These are phyloP conservation scores for Asparagopsis taxiformis DNA, from an alignment of 31 red algal genomes.

Conservation along the genomic window DNA sequence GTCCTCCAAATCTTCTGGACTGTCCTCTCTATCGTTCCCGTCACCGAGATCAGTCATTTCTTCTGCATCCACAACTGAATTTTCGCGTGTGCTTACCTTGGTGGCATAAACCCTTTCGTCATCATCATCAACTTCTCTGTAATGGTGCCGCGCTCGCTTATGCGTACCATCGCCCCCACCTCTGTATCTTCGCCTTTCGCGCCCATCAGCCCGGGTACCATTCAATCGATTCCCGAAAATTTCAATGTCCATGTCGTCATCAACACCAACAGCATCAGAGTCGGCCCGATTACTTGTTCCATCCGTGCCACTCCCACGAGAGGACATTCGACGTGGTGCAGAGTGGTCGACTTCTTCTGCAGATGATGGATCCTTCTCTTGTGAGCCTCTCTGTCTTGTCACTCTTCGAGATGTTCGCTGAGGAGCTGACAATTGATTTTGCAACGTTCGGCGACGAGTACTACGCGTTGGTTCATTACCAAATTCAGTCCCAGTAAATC, in stretches of 20 bases:
- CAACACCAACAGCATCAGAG: constrained; percentile 4
- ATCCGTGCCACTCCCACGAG: constrained; percentile 5
- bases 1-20: background rate
- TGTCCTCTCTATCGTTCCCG: background rate
- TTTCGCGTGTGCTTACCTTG: background rate
- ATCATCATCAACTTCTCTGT: background rate
- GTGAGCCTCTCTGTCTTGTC: constrained; percentile 29
- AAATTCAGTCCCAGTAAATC: constrained; percentile 1
- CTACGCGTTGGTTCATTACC: constrained; percentile 1
- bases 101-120: background rate
- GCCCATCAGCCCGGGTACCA: background rate
- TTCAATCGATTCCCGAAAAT: background rate
- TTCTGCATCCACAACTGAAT: background rate
- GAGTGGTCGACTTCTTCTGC: constrained; percentile 38
- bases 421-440: constrained; percentile 24
- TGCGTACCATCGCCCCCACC: background rate
- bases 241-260: background rate
- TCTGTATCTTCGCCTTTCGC: background rate
- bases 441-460: constrained; percentile 16
- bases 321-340: constrained; percentile 8
- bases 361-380: constrained; percentile 35
- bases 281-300: constrained; percentile 1
- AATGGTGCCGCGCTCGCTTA: background rate
- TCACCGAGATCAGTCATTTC: background rate
- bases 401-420: constrained; percentile 21